Base-by-base conservation (phyloP, 2,329 filamentous ascomycete genomes). In the Fusarium sp. region DNA sequence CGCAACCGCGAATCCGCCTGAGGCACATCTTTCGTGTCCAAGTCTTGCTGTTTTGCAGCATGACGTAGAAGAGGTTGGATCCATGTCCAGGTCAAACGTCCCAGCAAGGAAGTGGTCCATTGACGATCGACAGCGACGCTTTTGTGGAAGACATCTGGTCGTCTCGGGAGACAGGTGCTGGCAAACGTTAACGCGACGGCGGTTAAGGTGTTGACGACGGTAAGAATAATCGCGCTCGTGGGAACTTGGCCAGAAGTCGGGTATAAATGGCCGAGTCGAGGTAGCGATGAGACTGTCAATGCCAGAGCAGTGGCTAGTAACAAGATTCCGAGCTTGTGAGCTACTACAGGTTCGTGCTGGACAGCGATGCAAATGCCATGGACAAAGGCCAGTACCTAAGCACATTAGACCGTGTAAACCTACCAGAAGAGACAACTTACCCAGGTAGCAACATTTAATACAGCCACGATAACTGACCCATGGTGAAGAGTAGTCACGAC, bases 41-140 rank as follows among this genome's bases (percentile, higher is more conserved):
- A 81, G n/a, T 85, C 84, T 42, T 85, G 86, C 70, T 89, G 88
- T 65, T 84, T 82, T 3, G 80, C 78, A 5, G 90, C 88, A n/a
- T 85, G 78, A 1, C 77, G 74, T 11, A 94, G 82, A 0, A 93
- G 72, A 5, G 80, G 76, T 4, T 77, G 79, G 2, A 87, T 84
- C 91, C 91, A 95, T 49, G 82, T 80, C 80, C 90, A 94, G 5
- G 87, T 92, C 73, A 88, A 87, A 42, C 88, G 86, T 44, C 81
- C 84, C 45, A 90, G 81, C 1, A 88, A 85, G 3, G 89, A 89
- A 4, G 82, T 83, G 0, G 89, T 90, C 71, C 84, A 84, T 79
- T 91, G 85, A 15, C 83, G 81, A 75, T 94, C 91, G 25, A 95
- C 89, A 2, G 83, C 75, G 53, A 84, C 81, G 29, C 83, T 88